These are phyloP conservation scores for Fusarium illudens DNA, from an alignment of 2,329 filamentous ascomycete species.

Conservation along the genomic window DNA sequence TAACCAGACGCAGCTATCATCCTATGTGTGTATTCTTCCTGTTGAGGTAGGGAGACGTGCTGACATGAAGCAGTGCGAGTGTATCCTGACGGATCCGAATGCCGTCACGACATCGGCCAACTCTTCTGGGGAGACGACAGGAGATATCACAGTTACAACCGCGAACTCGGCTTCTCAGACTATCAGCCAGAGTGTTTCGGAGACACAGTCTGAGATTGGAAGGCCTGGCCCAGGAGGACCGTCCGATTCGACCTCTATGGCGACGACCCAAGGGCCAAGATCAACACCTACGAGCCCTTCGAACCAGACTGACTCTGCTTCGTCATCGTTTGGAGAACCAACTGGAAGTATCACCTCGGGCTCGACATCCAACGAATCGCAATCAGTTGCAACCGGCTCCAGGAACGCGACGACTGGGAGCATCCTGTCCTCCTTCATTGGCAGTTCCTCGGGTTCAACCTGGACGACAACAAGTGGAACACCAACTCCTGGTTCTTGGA, in stretches of 20 bases:
- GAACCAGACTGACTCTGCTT: background rate
- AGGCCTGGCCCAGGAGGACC: conserved; percentile 18
- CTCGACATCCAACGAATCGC: background rate
- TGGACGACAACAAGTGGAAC: background rate
- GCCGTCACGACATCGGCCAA: background rate
- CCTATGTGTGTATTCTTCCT: conserved; percentile 39
- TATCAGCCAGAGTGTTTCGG: background rate
- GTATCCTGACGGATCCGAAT: conserved; percentile 31
- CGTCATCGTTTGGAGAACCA: background rate
- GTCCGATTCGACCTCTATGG: background rate
- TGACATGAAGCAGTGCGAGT: conserved; percentile 39
- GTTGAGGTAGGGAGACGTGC: background rate
- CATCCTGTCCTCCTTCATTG: background rate
- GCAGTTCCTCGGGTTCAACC: background rate
- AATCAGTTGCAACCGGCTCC: background rate
- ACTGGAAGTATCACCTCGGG: background rate
- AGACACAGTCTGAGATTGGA: conserved; percentile 8
- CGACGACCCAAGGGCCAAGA: background rate
- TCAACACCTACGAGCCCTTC: background rate
- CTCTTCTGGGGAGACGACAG: background rate
- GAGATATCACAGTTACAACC: background rate
- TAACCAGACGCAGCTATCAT: conserved; percentile 43
- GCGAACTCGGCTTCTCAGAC: conserved; percentile 5
- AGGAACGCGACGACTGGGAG: background rate
- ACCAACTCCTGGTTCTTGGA: background rate